A percentile compares a stretch with the other conserved stretches of the same genome.
phyloP scores from a whole-genome alignment of 2,329 filamentous ascomycete genomes.

The Dryadomyces quercivorus region DNA sequence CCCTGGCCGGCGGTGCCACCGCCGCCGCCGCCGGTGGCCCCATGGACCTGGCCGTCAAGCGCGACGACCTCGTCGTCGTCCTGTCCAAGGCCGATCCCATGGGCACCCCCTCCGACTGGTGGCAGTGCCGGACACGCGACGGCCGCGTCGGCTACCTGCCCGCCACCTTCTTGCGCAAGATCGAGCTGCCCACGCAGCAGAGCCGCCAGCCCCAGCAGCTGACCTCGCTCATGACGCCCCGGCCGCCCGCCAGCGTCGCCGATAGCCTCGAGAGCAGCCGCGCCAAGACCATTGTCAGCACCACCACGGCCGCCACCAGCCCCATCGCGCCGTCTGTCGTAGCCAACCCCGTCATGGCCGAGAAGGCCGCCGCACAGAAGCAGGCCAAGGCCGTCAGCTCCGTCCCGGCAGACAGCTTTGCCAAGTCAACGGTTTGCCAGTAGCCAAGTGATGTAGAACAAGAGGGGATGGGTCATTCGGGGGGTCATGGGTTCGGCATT shows the following conservation, averaged over 20 bases:
- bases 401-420: constrained; percentile 41
- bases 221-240: constrained; percentile 12
- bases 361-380: constrained; percentile 11
- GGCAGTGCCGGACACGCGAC: constrained; percentile 84
- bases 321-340: neutral
- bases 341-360: constrained; percentile 10
- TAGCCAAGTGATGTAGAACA: neutral
- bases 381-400: constrained; percentile 12
- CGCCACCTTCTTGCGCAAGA: constrained; percentile 75
- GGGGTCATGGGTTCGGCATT: neutral
- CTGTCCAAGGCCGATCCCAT: constrained; percentile 85
- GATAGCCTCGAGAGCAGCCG: constrained; percentile 29
- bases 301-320: constrained; percentile 10
- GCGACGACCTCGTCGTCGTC: constrained; percentile 91
- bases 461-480: too few relatives aligned
- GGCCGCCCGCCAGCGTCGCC: constrained; percentile 22
- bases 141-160: constrained; percentile 87
- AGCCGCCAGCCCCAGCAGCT: constrained; percentile 1
- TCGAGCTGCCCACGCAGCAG: constrained; percentile 32
- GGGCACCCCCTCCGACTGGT: constrained; percentile 92
- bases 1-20: too few relatives aligned
- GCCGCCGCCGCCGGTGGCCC: constrained; percentile 44
- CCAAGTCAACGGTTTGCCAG: constrained; percentile 32
- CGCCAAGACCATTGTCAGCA: constrained; percentile 21
- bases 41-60: constrained; percentile 83